Base-by-base conservation (phyloP, 805 yeast genomes). In the Phaffomyces antillensis region DNA sequence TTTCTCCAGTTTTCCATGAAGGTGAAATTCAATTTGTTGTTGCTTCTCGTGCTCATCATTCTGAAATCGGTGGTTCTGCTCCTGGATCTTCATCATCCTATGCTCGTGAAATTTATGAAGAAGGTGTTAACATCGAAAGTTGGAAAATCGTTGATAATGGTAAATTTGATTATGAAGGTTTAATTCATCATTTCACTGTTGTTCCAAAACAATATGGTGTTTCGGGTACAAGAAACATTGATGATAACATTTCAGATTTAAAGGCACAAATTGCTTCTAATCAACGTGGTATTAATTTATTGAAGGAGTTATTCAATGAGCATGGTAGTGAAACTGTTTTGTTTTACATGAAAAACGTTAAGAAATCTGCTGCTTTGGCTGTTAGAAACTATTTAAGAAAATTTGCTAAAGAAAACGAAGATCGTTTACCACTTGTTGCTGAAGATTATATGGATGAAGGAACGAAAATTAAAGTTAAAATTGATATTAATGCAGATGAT, bases 41-140 rank as follows among this genome's bases (percentile, higher is more conserved):
- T 17, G 83, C 82, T 5, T 69, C 81, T 2, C 63, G 83, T 48
- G 82, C 81, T 5, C 83, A 77, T 58, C 83, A 77, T 59, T 76
- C 82, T 23, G 83, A 77, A 50, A 77, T 77, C 53, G 83, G 83
- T 36, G 77, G 80, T n/a, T 70, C 77, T 41, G 67, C 77, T 40
- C 79, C 81, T 9, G 81, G 81, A 4, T 71, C 78, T 1, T 75
- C 73, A 67, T 75, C 80, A 20, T 73, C 82, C 4, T 65, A 75
- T 53, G 77, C 82, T 13, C 73, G 71, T 52, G 68, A 71, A 34
- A 65, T 77, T 35, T 71, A 60, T 48, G 76, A 76, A 48, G 83
- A 77, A 58, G 83, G 82, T 44, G 81, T 76, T 3, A 68, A 75
- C 20, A 74, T 77, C 40, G 69, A 70, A 44, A 65, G 78, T 12